Base-by-base conservation (phyloP, 306 rosid species). In the Cicer pinnatifidum region DNA sequence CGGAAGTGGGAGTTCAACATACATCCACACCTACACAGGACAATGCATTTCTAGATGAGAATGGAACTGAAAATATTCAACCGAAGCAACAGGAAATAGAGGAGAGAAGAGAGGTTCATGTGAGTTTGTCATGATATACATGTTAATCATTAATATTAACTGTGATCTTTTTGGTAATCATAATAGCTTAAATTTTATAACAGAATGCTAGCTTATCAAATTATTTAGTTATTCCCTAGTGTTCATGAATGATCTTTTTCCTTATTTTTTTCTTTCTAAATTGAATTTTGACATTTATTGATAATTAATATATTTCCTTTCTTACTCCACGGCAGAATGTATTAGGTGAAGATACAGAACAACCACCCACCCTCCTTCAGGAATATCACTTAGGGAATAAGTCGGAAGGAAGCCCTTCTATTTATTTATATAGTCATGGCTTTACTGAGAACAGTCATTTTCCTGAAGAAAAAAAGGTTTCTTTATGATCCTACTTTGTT, bases 381-480 rank as follows among this genome's bases (percentile, higher is more conserved):
- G 86, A 80, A 63, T 91, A 94, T 85, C 82, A 82, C 82, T 60
- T 91, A 48, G 72, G 68, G 70, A 84, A 88, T 53, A 78, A 84
- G 77, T 79, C 82, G 5, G 85, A 82, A 50, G 75, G 76, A 80
- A 56, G 73, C 52, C 48, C 76, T 56, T 67, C 75, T 50, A 48
- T 71, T 56, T 51, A 67, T 69, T 76, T 73, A 50, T 13, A 40
- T 69, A 67, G 81, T 73, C 80, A 77, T 28, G 84, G 75, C 38
- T 41, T 69, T 45, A 64, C 67, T 17, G 86, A 87, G 76, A 28
- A 38, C 75, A 56, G 71, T 65, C 48, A 80, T 60, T 73, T 82
- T 76, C 39, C 62, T 35, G 82, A 82, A 56, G 94, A 85, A 61
- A 76, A 85, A 54, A 93, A 89, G 96, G 99, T 91, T 61, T 35